Evolutionary conservation across 2,329 filamentous ascomycete genomes (phyloP).

Genomic region (Penicillium sp.): DNA sequence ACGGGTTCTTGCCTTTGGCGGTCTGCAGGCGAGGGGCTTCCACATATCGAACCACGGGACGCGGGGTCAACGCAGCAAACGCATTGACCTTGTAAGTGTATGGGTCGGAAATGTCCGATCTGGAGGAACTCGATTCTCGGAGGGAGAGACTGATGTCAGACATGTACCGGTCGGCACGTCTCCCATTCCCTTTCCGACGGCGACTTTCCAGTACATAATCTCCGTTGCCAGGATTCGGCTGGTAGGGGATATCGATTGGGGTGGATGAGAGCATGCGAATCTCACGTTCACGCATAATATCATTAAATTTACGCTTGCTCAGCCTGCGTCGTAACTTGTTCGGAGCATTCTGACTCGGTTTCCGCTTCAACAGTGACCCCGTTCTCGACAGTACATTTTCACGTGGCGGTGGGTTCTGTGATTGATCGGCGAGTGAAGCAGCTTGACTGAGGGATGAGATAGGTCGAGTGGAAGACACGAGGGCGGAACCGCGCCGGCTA

Average conservation of each 20-base stretch:
- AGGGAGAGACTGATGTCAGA: slow-evolving; percentile 74
- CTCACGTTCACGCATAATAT: slow-evolving; percentile 77
- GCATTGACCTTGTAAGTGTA: slow-evolving; percentile 75
- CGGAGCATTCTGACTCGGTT: slow-evolving; percentile 55
- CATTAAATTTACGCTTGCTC: slow-evolving; percentile 71
- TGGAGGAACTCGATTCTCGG: slow-evolving; percentile 69
- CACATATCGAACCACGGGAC: slow-evolving; percentile 75
- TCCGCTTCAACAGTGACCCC: slow-evolving; percentile 52
- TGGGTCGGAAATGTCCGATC: slow-evolving; percentile 71
- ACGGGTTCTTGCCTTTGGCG: slow-evolving; percentile 45
- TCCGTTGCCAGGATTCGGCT: slow-evolving; percentile 58
- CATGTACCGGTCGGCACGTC: slow-evolving; percentile 58
- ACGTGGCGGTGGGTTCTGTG: slow-evolving; percentile 16
- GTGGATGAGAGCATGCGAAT: slow-evolving; percentile 77
- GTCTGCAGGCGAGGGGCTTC: slow-evolving; percentile 58
- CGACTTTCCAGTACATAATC: slow-evolving; percentile 51
- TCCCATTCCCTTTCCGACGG: slow-evolving; percentile 54
- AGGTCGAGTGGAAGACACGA: slow-evolving; percentile 14
- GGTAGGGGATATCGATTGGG: slow-evolving; percentile 58
- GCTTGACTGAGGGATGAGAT: slow-evolving; percentile 22
- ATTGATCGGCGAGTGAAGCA: slow-evolving; percentile 22
- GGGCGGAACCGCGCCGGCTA: slow-evolving; percentile 14
- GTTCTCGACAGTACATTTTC: slow-evolving; percentile 44
- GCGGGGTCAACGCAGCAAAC: slow-evolving; percentile 75
- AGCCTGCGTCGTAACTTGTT: slow-evolving; percentile 63